Base-by-base conservation (phyloP, 306 rosid genomes). In the Geum urbanum region DNA sequence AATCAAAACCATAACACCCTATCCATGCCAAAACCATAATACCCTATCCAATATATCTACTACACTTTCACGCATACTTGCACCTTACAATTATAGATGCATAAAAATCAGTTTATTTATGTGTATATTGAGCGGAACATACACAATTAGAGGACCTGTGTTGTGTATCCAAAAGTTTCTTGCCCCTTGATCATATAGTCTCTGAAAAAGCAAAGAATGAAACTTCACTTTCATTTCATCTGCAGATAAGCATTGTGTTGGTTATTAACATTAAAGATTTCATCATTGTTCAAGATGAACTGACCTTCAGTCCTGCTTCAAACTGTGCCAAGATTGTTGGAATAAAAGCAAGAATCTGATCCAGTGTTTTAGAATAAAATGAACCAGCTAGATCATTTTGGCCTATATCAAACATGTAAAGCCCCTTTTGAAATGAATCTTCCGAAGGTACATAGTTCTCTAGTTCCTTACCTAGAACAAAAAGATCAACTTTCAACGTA, bases 381-480 rank as follows among this genome's bases (percentile, higher is more conserved):
- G 96, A 90, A 18, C 89, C 94, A 32, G 96, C 94, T 24, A 92
- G 86, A 74, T 90, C 98, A 78, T 92, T 92, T 77, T 92, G 97
- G 59, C 98, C 98, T 57, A 90, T 81, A 70, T 90, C 98, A 72
- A 92, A 86, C 97, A 88, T 85, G 81, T 92, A 92, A 24, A 24
- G 27, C 2, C 27, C 27, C 27, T 24, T 24, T 2, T 24, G 27
- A 24, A 24, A 24, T 24, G 27, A 70, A 70, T 86, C 86, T 69
- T 86, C 84, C 37, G 59, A 40, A 0, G 98, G 98, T n/a, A 90
- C 80, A 15, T 81, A 92, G 81, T 62, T 90, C 7, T 67, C 63
- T 43, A 77, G 62, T 72, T 66, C 81, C 78, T 66, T 78, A 15
- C 81, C 92, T 87, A 76, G 18, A 57, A 63, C 12, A 56, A 56